Base-by-base conservation (phyloP, 345 rosid genomes). In the Combretum micranthum region DNA sequence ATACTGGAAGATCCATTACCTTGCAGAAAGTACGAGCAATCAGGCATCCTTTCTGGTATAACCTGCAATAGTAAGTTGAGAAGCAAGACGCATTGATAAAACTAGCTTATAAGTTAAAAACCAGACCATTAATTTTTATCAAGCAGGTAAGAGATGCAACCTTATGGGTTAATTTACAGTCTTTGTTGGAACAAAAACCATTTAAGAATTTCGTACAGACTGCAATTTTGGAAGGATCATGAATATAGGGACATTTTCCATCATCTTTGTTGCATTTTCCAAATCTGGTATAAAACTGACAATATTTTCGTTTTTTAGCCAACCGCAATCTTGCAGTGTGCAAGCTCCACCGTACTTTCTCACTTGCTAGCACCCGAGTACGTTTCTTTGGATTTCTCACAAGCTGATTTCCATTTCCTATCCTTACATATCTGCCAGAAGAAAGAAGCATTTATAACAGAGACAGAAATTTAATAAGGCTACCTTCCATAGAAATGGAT, bases 1-100 rank as follows among this genome's bases (percentile, higher is more conserved):
- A 22, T 19, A 20, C 18, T 20, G 44, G 37, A 54, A 44, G 57
- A 32, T 11, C 6, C 39, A 4, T 32, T 58, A 89, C 99, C 99
- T 87, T 85, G 97, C 79, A 83, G 51, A 78, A 78, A 93, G 72
- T 78, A 93, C 65, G 96, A 93, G 61, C 99, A 93, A 69, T 89
- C 97, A 10, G 95, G 99, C 99, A 93, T 93, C 71, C 97, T 76
- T 60, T 93, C 96, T 18, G 97, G 99, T 74, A 93, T 87, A 72
- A 93, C 82, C 99, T 89, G 85, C 72, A 73, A 47, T 73, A 58
- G 56, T 67, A 79, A 51, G 42, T 21, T 49, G 13, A 42, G 47
- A 65, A 43, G 52, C 59, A 46, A 74, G n/a, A 45, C 59, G 53
- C 63, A 57, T 3, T 5, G 20, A 32, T 46, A 56, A 22, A 46